Evolutionary conservation across 176 grass and related monocot genomes (phyloP).

Genomic region (Alopecurus myosuroides): DNA sequence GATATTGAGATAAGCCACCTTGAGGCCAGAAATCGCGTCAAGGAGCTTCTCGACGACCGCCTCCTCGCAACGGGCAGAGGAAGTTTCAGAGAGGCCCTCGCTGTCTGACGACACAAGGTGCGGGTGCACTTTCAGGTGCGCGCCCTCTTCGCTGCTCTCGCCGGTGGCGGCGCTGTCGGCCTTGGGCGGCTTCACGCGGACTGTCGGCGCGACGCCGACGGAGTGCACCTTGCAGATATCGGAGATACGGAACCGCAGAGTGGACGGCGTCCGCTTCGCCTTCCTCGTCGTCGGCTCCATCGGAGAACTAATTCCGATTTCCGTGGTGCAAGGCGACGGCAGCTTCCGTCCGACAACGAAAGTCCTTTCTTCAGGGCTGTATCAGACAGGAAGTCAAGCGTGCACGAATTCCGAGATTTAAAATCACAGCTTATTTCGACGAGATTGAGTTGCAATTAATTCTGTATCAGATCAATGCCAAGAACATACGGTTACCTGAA

Average conservation of each 20-base stretch:
- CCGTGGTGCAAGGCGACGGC: background rate
- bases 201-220: constrained; percentile 32
- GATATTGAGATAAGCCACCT: constrained; percentile 61
- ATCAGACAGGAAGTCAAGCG: constrained; percentile 39
- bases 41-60: constrained; percentile 53
- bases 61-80: constrained; percentile 35
- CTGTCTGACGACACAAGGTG: constrained; percentile 24
- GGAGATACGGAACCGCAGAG: constrained; percentile 39
- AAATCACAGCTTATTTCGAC: constrained; percentile 4
- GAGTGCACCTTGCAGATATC: constrained; percentile 76
- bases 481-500: constrained; percentile 1
- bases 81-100: background rate
- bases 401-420: background rate
- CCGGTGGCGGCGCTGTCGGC: background rate
- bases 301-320: background rate
- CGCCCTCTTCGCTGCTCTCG: constrained; percentile 32
- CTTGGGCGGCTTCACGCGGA: constrained; percentile 41
- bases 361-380: constrained; percentile 15
- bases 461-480: constrained; percentile 15
- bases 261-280: constrained; percentile 31
- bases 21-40: constrained; percentile 54
- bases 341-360: background rate
- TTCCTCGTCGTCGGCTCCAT: constrained; percentile 57
- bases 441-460: background rate
- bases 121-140: constrained; percentile 41